phyloP scores from a whole-genome alignment of 2,329 filamentous ascomycete species.

The Fusarium denticulatum region DNA sequence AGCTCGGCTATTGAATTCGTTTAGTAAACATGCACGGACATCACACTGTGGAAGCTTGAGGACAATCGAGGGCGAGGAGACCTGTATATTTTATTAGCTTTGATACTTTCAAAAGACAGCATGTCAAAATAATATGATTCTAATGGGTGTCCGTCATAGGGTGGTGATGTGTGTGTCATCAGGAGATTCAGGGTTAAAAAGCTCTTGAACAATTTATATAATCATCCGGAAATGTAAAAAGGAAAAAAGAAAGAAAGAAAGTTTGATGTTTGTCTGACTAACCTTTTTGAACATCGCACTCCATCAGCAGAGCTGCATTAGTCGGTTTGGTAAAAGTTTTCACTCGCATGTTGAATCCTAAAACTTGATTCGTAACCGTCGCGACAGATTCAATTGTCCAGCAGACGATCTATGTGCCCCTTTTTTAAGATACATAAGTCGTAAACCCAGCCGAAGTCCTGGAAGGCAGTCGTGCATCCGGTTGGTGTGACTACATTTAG shows the following conservation, averaged over 20 bases:
- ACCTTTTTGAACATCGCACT: conserved; percentile 51
- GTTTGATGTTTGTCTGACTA: conserved; percentile 47
- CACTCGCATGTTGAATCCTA: conserved; percentile 32
- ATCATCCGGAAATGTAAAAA: conserved; percentile 58
- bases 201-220: conserved; percentile 66
- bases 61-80: conserved; percentile 9
- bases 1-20: neutral
- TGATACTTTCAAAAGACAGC: conserved; percentile 47
- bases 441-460: conserved; percentile 57
- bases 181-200: conserved; percentile 74
- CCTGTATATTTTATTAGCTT: conserved; percentile 50
- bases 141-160: conserved; percentile 61
- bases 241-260: conserved; percentile 13
- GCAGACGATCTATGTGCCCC: conserved; percentile 60
- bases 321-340: conserved; percentile 34
- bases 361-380: conserved; percentile 47
- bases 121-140: conserved; percentile 36
- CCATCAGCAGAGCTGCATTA: conserved; percentile 14
- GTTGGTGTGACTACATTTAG: conserved; percentile 55
- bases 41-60: conserved; percentile 28
- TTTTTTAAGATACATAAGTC: conserved; percentile 53
- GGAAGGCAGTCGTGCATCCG: conserved; percentile 54
- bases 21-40: conserved; percentile 7
- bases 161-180: conserved; percentile 68
- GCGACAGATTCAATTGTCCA: conserved; percentile 53